Percentiles rank a stretch among this genome's conserved stretches.
These are phyloP conservation scores for Stagonosporopsis cucurbitacearum DNA, from an alignment of 2,329 filamentous ascomycete species.

Conservation along the genomic window DNA sequence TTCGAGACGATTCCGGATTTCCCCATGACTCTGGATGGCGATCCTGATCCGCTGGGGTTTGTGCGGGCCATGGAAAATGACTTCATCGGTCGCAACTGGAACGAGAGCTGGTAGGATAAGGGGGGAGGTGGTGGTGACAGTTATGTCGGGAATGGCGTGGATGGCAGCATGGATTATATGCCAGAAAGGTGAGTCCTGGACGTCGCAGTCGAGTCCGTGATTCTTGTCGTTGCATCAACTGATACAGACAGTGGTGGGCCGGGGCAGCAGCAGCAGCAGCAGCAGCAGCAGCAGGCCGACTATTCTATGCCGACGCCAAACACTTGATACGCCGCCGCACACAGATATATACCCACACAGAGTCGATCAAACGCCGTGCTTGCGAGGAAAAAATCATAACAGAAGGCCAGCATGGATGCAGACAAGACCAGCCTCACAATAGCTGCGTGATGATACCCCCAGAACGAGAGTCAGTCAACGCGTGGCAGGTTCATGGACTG, in stretches of 20 bases:
- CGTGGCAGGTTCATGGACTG: too few species aligned
- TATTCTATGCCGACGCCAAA: neutral
- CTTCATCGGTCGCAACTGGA: conserved; percentile 39
- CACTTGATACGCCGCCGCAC: neutral
- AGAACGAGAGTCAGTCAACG: too few species aligned
- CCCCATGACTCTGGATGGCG: conserved; percentile 23
- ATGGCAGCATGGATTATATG: neutral
- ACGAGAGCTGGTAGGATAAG: conserved; percentile 40
- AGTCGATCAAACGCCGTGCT: too few species aligned
- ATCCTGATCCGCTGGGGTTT: conserved; percentile 33
- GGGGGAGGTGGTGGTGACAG: conserved; percentile 9
- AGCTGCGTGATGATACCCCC: too few species aligned
- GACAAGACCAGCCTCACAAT: too few species aligned
- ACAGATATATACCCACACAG: neutral
- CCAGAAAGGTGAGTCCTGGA: neutral
- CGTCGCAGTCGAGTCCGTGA: too few species aligned
- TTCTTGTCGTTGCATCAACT: neutral
- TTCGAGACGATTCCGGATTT: conserved; percentile 30
- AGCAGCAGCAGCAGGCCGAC: neutral
- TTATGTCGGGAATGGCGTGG: neutral
- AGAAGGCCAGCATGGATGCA: too few species aligned
- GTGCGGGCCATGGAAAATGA: conserved; percentile 41
- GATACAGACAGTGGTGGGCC: neutral
- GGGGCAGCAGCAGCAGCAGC: neutral
- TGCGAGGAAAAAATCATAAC: too few species aligned